phyloP scores from a whole-genome alignment of 768 basidiomycete genomes.

The Boletus pseudo-olivaceus region DNA sequence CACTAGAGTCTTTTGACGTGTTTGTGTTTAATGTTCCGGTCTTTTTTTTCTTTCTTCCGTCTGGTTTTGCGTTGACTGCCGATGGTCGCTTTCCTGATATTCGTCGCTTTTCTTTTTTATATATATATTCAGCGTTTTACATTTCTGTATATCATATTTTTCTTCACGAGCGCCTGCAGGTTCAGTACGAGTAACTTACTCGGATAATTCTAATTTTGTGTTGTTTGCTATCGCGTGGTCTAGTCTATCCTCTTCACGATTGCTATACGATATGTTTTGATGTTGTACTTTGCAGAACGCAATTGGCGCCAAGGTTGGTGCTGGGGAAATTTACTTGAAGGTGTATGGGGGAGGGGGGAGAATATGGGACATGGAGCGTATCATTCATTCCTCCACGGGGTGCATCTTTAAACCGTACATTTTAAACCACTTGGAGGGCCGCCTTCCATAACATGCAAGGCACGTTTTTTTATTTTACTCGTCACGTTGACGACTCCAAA shows the following conservation, averaged over 20 bases:
- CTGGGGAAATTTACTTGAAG: not conserved
- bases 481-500: not conserved
- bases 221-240: slow-evolving; percentile 10
- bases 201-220: slow-evolving; percentile 30
- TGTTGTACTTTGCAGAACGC: not conserved
- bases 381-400: not conserved
- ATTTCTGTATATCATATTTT: slow-evolving; percentile 26
- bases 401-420: no score
- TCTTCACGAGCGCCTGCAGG: slow-evolving; percentile 22
- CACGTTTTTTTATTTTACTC: slow-evolving; percentile 4
- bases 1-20: slow-evolving; percentile 28
- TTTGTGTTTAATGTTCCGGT: not conserved
- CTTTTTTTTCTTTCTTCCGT: not conserved
- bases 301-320: not conserved
- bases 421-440: not conserved
- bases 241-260: slow-evolving; percentile 12
- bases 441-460: not conserved
- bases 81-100: slow-evolving; percentile 12
- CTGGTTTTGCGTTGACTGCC: not conserved
- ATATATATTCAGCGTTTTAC: slow-evolving; percentile 9
- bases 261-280: slow-evolving; percentile 17
- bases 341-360: not conserved
- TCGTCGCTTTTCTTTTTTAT: not conserved
- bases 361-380: not conserved
- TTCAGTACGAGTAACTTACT: slow-evolving; percentile 33